Evolutionary conservation across 176 grass and related monocot genomes (phyloP), one percentile per base, ranked within the genome.

Genomic region (Raddia guianensis): DNA sequence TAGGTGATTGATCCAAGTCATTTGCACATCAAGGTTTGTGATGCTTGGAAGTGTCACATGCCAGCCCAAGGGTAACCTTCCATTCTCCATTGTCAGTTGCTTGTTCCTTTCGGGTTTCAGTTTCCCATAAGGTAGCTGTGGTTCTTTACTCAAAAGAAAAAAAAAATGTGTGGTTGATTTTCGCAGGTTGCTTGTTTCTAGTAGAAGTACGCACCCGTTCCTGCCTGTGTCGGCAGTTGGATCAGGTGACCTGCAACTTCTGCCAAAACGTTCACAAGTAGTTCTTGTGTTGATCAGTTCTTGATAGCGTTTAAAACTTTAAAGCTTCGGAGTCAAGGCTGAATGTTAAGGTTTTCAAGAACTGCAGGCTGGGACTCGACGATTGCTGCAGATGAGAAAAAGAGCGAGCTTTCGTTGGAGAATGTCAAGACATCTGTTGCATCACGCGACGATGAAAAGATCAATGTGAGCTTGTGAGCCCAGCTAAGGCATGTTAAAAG

Each of bases 401-500:
- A 85, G 81, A 87, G 83, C 4, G 84, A 84, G 8, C 44, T 91
- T 14, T 76, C 74, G 14, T 12, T 89, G 78, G 84, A 89, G 51
- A 80, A 87, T 42, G 82, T 83, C 59, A 87, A 85, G 73, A 85
- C 77, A 37, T 74, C 85, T 0, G 21, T 89, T 10, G 78, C 87
- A 15, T 91, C 89, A 35, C 84, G 70, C 12, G 66, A 89, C 6
- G 79, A 83, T 8, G 81, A 89, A 66, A 85, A 62, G 64, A 94
- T 91, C 71, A 81, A 89, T 83, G 92, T 91, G 89, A 94, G 84
- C 65, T 76, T 59, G 27, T 55, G 44, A 79, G 63, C 78, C 74
- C 75, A 2, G 33, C 66, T 62, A 60, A 84, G 77, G 9, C 33
- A 63, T 89, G 76, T 81, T 73, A 19, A 77, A 21, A 66, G 56